Conservation (phyloP, 1,284 basidiomycete genomes). For the Fomitopsis schrenkii region DNA sequence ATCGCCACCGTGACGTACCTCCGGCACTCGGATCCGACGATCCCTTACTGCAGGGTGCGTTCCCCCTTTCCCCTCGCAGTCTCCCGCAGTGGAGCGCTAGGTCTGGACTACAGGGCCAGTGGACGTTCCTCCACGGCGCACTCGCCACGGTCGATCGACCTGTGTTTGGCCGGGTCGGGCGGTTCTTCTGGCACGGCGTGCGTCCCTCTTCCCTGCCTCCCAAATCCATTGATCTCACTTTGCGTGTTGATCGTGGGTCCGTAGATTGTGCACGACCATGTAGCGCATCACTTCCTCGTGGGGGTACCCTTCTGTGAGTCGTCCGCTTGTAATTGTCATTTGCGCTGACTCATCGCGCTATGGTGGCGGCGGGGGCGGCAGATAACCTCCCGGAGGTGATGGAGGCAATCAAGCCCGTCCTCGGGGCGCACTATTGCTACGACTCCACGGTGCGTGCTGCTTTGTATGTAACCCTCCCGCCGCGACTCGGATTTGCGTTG, state of each 20-base stretch:
- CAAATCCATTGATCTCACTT: no score
- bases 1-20: constrained; percentile 40
- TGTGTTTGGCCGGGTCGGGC: constrained; percentile 51
- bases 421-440: constrained; percentile 37
- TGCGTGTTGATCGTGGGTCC: no score
- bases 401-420: constrained; percentile 34
- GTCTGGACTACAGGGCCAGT: constrained; percentile 27
- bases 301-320: constrained; percentile 32
- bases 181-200: constrained; percentile 55
- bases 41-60: constrained; percentile 37
- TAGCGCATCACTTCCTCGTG: constrained; percentile 40
- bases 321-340: no score
- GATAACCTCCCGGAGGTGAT: constrained; percentile 38
- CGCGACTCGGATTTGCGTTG: no score
- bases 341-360: no score
- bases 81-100: no score
- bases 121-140: constrained; percentile 54
- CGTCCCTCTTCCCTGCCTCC: constrained; percentile 12
- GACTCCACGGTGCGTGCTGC: no score
- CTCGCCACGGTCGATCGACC: constrained; percentile 55
- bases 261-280: constrained; percentile 35
- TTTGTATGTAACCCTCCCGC: no score
- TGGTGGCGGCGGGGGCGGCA: constrained; percentile 12
- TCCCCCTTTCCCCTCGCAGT: no score
- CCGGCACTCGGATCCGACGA: constrained; percentile 38